Conservation (phyloP, 192 early-diverging fungal species). For the Piromyces finnis region DNA sequence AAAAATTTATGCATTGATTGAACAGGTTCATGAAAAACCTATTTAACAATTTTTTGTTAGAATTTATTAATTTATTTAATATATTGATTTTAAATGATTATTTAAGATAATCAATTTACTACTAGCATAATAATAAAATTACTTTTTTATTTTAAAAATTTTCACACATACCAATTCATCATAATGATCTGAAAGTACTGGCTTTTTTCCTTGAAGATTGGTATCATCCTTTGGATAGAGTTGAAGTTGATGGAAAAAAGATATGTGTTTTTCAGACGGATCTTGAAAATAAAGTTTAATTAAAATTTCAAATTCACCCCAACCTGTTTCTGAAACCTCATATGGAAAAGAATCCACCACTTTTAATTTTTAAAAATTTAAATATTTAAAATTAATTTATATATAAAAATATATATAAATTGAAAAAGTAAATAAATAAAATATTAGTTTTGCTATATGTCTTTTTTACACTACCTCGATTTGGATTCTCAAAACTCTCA, state of each 20-base stretch:
- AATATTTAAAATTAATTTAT: background rate
- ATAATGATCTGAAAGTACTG: conserved; percentile 55
- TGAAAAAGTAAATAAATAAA: no score
- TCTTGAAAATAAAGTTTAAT: conserved; percentile 81
- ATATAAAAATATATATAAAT: no score
- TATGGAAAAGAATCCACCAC: conserved; percentile 30
- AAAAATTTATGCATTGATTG: conserved; percentile 50
- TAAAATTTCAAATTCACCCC: conserved; percentile 96
- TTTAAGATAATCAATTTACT: no score
- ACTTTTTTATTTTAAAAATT: no score
- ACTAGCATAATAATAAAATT: no score
- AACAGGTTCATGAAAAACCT: conserved; percentile 46
- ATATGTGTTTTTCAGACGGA: conserved; percentile 56
- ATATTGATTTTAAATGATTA: no score
- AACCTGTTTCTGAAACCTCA: conserved; percentile 88
- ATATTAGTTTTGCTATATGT: no score
- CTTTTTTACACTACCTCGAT: conserved; percentile 23
- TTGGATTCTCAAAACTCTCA: conserved; percentile 69
- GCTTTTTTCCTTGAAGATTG: conserved; percentile 32
- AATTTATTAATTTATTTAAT: background rate
- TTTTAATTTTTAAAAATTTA: background rate
- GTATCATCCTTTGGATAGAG: conserved; percentile 73
- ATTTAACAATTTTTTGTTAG: background rate
- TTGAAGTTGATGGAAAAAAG: conserved; percentile 75
- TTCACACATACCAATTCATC: conserved; percentile 52